phyloP scores from a whole-genome alignment of 371 early-diverging fungal genomes.

The Mucor irregularis region DNA sequence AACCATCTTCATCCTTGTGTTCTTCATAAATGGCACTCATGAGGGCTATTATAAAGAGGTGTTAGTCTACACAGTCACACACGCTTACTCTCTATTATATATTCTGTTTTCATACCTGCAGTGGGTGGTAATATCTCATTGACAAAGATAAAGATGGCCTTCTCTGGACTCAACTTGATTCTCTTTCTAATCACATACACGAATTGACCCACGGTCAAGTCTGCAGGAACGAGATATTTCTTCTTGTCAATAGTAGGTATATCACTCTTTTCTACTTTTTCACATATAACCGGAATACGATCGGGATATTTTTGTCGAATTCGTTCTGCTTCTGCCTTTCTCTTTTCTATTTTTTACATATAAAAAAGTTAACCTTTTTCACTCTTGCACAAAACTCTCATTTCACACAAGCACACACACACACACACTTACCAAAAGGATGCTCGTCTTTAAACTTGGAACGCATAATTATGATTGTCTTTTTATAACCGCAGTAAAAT shows the following conservation, averaged over 20 bases:
- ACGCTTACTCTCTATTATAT: neutral
- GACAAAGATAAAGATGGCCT: constrained; percentile 98
- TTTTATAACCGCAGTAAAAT: constrained; percentile 10
- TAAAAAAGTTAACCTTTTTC: neutral
- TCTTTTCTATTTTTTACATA: constrained; percentile 70
- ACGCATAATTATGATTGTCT: constrained; percentile 55
- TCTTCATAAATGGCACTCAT: constrained; percentile 90
- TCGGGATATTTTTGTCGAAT: constrained; percentile 97
- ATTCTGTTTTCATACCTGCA: constrained; percentile 46
- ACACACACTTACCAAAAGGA: constrained; percentile 76
- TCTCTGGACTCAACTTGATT: constrained; percentile 91
- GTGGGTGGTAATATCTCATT: constrained; percentile 93
- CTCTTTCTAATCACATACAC: constrained; percentile 95
- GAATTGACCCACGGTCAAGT: constrained; percentile 97
- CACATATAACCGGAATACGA: constrained; percentile 95
- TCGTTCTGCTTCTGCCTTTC: constrained; percentile 95
- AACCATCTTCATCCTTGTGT: constrained; percentile 81
- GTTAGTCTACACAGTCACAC: neutral
- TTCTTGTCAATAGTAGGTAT: constrained; percentile 97
- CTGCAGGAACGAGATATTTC: constrained; percentile 96
- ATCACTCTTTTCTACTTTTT: constrained; percentile 95
- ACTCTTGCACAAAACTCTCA: neutral
- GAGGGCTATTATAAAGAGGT: constrained; percentile 42
- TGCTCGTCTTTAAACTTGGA: constrained; percentile 97
- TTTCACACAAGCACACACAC: neutral